Conservation (phyloP, 1,284 basidiomycete genomes). For the Sporisorium reilianum region DNA sequence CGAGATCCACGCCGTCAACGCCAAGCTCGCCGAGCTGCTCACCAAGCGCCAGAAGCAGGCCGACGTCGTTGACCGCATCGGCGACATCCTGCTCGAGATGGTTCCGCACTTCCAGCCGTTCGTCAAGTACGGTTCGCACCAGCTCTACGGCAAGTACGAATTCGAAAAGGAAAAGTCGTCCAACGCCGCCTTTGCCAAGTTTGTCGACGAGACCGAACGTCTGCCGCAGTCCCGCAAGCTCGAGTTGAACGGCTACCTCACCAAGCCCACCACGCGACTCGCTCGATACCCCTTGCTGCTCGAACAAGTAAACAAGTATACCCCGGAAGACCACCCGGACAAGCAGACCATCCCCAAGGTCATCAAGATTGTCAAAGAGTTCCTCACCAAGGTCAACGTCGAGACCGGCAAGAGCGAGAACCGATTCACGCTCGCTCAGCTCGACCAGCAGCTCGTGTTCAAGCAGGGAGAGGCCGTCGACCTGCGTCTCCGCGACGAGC, state of each 20-base stretch:
- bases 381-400: conserved; percentile 87
- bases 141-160: conserved; percentile 97
- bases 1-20: conserved; percentile 93
- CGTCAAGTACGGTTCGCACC: conserved; percentile 94
- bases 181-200: conserved; percentile 92
- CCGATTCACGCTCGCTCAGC: conserved; percentile 88
- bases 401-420: conserved; percentile 94
- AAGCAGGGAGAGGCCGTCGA: conserved; percentile 87
- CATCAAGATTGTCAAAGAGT: conserved; percentile 82
- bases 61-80: conserved; percentile 90
- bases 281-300: conserved; percentile 94
- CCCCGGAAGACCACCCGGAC: conserved; percentile 89
- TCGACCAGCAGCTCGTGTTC: conserved; percentile 88
- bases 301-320: conserved; percentile 92
- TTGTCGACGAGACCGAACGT: conserved; percentile 94
- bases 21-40: conserved; percentile 87
- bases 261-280: conserved; percentile 93
- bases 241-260: conserved; percentile 97
- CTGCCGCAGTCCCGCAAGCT: conserved; percentile 94
- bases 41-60: conserved; percentile 94
- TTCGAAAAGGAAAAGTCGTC: conserved; percentile 97
- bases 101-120: conserved; percentile 91
- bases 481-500: conserved; percentile 85
- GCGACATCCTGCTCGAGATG: conserved; percentile 89
- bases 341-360: conserved; percentile 83